Conservation (phyloP, 805 yeast genomes). For the Lachancea mirantina region DNA sequence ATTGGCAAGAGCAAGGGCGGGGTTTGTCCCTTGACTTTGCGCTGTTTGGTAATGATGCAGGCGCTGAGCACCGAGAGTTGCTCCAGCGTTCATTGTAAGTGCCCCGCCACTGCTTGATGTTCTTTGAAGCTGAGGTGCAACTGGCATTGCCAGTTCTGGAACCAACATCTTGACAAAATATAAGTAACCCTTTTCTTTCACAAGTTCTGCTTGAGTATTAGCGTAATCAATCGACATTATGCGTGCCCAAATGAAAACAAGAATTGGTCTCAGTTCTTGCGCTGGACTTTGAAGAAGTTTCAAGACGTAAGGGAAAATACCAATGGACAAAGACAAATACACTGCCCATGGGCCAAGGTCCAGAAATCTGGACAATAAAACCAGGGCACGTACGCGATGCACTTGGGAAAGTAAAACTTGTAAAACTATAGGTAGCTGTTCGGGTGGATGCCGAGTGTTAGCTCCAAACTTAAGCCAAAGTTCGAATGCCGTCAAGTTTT, state of each 20-base stretch:
- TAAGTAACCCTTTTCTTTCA: constrained; percentile 84
- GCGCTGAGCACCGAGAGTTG: constrained; percentile 16
- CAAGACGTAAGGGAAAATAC: constrained; percentile 91
- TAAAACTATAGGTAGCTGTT: constrained; percentile 86
- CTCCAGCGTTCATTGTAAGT: constrained; percentile 18
- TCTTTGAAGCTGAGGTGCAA: constrained; percentile 9
- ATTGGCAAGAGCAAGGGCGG: constrained; percentile 12
- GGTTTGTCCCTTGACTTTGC: constrained; percentile 9
- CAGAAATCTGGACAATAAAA: constrained; percentile 72
- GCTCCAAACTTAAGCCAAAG: constrained; percentile 91
- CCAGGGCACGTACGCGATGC: constrained; percentile 83
- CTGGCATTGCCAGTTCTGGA: constrained; percentile 29
- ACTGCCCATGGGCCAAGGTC: constrained; percentile 99
- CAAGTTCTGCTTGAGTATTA: constrained; percentile 83
- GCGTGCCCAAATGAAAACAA: constrained; percentile 96
- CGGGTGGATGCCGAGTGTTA: constrained; percentile 79
- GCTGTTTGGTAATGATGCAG: constrained; percentile 10
- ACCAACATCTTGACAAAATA: constrained; percentile 79
- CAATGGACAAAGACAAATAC: constrained; percentile 82
- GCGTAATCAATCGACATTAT: constrained; percentile 92
- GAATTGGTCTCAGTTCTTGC: constrained; percentile 85
- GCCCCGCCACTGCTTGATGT: constrained; percentile 15
- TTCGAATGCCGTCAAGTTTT: constrained; percentile 92
- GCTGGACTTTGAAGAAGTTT: constrained; percentile 91
- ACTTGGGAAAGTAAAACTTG: constrained; percentile 92